Evolutionary conservation across 2,329 filamentous ascomycete genomes (phyloP), one percentile per base, ranked within the genome.

Genomic region (Trichoderma cornu-damae): DNA sequence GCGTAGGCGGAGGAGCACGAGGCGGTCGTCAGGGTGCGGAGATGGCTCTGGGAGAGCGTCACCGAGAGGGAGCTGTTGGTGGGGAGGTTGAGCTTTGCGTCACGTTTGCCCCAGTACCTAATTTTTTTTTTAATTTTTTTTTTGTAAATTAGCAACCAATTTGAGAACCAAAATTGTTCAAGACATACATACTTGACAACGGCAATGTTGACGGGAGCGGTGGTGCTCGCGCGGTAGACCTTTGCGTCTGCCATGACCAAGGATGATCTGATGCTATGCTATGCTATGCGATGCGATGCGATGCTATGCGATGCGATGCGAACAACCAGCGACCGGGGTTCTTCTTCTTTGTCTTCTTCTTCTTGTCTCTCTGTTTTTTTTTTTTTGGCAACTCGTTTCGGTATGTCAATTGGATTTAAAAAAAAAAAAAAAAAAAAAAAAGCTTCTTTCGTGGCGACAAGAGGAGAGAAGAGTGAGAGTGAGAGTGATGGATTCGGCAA

Each of bases 1-100:
- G 79, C 70, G 79, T 88, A 96, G 60, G 79, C 73, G 61, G 84
- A 73, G 53, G 90, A 94, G 81, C 90, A 96, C 43, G 92, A 91
- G 62, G 94, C 94, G 54, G 95, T 97, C 47, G 94, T 99, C 72
- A 96, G 88, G 58, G 94, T 96, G 70, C 92, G 90, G 62, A 99
- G 85, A 70, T 96, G 93, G 72, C 84, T 81, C 76, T 99, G 94
- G 50, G 91, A 94, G 67, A 99, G 88, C 57, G 94, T 99, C 59
- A 99, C 93, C 62, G 90, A 96, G 69, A 99, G 86, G 63, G 94
- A 99, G 63, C 90, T 96, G 79, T 99, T 99, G 70, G 94, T 97
- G 34, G 94, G 94, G 57, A 97, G 88, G 75, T 99, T 99, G 67
- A 97, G 84, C 71, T 89, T 90, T 52, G 89, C 76, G 74, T 97